Base-by-base conservation (phyloP, 305 asterid species). In the Rubia occidens region DNA sequence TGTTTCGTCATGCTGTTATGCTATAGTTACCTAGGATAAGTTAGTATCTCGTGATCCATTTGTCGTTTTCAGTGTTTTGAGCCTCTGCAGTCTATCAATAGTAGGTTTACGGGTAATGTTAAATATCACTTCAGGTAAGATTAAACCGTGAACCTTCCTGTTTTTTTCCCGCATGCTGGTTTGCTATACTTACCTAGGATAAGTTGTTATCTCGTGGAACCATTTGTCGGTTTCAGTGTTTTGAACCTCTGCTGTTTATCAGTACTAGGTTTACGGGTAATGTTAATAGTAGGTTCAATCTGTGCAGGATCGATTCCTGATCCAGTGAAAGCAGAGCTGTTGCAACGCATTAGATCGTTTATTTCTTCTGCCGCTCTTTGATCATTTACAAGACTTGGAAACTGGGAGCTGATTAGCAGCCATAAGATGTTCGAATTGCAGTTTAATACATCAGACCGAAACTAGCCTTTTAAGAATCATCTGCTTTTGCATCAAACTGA, bases 231-330 rank as follows among this genome's bases (percentile, higher is more conserved):
- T 37, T 37, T 37, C 40, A 37, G 40, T 37, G 40, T 37, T 35
- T 37, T 43, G 47, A 43, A 43, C 47, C 47, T 43, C 59, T 58
- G 63, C 0, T 24, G 11, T 4, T 3, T 8, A 8, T 62, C 66
- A 62, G 37, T 29, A 1, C 3, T 29, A 8, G 29, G 17, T 69
- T 62, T 3, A 15, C 13, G 2, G 13, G 18, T 55, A 11, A 13
- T 40, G 65, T 60, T 17, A 13, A 39, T 24, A 37, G 40, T 37
- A 37, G 7, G 7, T 5, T 37, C 53, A 69, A 66, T 26, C 51
- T 68, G 5, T 78, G 72, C 91, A 89, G 94, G 86, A 71, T 82
- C 89, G 3, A 80, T 87, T 68, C 94, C 96, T 58, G 94, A 84
- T 78, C 71, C 86, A 5, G 88, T 89, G 66, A 89, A 87, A 78